Percentiles rank a stretch among this genome's conserved stretches.
Conservation (phyloP, 805 yeast species). For the Metschnikowia sp. region DNA sequence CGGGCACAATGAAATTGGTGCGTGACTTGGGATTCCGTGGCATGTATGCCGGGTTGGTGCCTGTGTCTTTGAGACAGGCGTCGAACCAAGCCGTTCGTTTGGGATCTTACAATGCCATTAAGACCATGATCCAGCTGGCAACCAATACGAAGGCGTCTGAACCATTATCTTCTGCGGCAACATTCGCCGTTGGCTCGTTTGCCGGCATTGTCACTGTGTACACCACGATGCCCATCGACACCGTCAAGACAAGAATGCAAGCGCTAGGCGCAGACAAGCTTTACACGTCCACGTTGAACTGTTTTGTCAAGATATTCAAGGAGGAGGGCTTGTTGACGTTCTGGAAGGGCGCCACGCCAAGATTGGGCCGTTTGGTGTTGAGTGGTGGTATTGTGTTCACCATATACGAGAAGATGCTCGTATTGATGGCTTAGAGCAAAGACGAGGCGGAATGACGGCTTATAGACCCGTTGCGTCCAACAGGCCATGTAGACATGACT, state of each 20-base stretch:
- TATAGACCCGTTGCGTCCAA: no score
- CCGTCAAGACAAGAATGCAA: slow-evolving; percentile 97
- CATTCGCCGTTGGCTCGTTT: slow-evolving; percentile 86
- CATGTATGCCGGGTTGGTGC: slow-evolving; percentile 82
- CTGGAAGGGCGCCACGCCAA: slow-evolving; percentile 98
- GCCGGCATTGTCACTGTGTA: slow-evolving; percentile 90
- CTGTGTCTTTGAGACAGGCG: slow-evolving; percentile 94
- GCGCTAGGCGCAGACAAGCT: slow-evolving; percentile 71
- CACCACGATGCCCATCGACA: slow-evolving; percentile 92
- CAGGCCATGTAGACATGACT: no score
- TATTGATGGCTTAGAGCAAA: slow-evolving; percentile 38
- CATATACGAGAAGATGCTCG: slow-evolving; percentile 86
- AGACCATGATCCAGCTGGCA: slow-evolving; percentile 69
- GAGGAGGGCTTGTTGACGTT: slow-evolving; percentile 88
- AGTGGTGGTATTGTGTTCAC: slow-evolving; percentile 98
- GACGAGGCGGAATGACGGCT: background rate
- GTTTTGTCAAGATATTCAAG: slow-evolving; percentile 73
- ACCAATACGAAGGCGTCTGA: slow-evolving; percentile 62
- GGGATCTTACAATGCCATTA: slow-evolving; percentile 89
- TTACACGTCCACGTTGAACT: slow-evolving; percentile 74
- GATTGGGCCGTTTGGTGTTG: slow-evolving; percentile 85
- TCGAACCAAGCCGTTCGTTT: slow-evolving; percentile 92
- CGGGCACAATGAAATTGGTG: slow-evolving; percentile 64
- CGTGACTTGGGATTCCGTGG: slow-evolving; percentile 81
- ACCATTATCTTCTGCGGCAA: slow-evolving; percentile 73